Conservation (phyloP, 495 filamentous ascomycete species). For the Gamarada debralockiae region DNA sequence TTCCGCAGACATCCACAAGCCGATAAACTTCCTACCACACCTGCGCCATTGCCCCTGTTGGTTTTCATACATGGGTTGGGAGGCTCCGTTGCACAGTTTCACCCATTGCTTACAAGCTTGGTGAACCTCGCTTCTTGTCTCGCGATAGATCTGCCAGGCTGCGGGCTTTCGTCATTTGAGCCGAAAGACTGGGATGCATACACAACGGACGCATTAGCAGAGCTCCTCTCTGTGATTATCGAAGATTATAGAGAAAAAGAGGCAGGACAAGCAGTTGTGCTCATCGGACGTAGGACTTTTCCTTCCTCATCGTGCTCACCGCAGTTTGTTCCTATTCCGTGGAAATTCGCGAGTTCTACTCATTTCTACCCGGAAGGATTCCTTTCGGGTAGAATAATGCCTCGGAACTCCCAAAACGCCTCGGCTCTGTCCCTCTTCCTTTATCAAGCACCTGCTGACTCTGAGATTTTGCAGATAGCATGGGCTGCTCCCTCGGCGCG, state of each 20-base stretch:
- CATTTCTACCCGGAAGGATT: too few relatives aligned
- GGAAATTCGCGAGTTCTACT: too few relatives aligned
- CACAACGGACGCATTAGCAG: conserved; percentile 66
- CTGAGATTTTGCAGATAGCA: too few relatives aligned
- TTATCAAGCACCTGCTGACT: too few relatives aligned
- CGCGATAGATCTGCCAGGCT: conserved; percentile 86
- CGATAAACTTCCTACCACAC: conserved; percentile 67
- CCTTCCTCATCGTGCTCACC: too few relatives aligned
- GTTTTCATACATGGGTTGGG: conserved; percentile 93
- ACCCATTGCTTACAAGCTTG: conserved; percentile 74
- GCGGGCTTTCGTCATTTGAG: conserved; percentile 71
- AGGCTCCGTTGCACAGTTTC: conserved; percentile 84
- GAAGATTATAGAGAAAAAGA: conserved; percentile 61
- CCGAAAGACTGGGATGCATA: conserved; percentile 76
- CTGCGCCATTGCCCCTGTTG: conserved; percentile 72
- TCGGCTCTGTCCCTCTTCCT: too few relatives aligned
- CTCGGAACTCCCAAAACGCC: too few relatives aligned
- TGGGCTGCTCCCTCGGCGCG: conserved; percentile 78
- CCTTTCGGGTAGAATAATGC: too few relatives aligned
- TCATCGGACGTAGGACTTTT: too few relatives aligned
- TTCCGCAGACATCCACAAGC: conserved; percentile 76
- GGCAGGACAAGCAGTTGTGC: conserved; percentile 67
- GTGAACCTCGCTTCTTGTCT: conserved; percentile 85
- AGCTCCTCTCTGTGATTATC: conserved; percentile 70
- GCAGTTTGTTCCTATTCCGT: too few relatives aligned